Conservation (phyloP, 306 rosid species). For the Sicyos edulis region DNA sequence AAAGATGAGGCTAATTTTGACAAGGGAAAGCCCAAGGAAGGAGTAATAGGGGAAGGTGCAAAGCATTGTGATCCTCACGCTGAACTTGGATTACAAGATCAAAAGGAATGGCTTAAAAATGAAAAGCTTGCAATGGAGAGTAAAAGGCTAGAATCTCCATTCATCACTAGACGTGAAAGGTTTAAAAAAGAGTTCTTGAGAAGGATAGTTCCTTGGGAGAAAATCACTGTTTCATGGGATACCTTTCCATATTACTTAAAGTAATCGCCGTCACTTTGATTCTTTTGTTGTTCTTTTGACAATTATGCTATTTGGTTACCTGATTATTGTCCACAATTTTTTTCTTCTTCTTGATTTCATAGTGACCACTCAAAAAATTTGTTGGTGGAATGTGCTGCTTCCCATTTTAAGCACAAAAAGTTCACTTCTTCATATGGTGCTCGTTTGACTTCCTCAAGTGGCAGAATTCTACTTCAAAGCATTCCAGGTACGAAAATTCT, state of each 20-base stretch:
- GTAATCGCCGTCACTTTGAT: conserved; percentile 40
- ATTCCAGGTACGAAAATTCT: conserved; percentile 57
- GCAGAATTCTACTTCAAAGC: conserved; percentile 87
- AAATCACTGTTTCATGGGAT: conserved; percentile 82
- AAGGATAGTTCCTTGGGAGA: conserved; percentile 94
- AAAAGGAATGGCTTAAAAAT: conserved; percentile 76
- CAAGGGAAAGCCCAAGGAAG: conserved; percentile 39
- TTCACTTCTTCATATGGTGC: conserved; percentile 57
- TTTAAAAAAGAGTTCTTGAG: conserved; percentile 70
- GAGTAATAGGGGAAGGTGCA: conserved; percentile 39
- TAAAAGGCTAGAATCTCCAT: conserved; percentile 68
- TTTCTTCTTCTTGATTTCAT: conserved; percentile 15
- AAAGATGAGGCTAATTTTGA: conserved; percentile 44
- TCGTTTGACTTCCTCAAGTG: conserved; percentile 76
- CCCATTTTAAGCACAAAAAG: conserved; percentile 65
- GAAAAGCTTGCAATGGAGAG: conserved; percentile 62
- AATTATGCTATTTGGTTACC: not conserved
- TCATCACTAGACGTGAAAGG: conserved; percentile 65
- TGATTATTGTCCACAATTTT: conserved; percentile 13
- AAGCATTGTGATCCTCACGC: conserved; percentile 54
- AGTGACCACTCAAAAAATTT: conserved; percentile 78
- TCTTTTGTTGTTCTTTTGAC: conserved; percentile 26
- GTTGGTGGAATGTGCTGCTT: conserved; percentile 77
- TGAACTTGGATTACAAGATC: conserved; percentile 74
- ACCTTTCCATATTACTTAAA: conserved; percentile 76